Evolutionary conservation across 2,329 filamentous ascomycete genomes (phyloP), one percentile per base, ranked within the genome.

Genomic region (Hymenoscyphus salicellus): DNA sequence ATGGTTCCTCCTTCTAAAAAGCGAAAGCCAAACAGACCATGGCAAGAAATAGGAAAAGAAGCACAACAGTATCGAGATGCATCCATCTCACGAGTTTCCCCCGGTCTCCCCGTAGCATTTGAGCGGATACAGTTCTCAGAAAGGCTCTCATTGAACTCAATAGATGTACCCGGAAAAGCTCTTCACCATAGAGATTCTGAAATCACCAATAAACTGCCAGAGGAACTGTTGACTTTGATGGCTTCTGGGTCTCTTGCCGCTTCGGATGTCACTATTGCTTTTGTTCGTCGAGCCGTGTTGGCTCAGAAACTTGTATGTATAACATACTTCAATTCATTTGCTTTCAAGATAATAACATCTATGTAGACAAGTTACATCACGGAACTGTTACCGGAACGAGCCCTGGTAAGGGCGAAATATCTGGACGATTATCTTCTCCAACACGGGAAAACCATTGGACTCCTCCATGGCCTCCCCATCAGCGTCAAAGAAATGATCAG

Each of bases 401-500:
- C 70, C 16, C 62, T 72, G 26, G 62, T n/a, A 5, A 58, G 70
- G 59, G 70, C 69, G 7, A 68, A 67, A 33, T 70, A 70, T 56
- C 65, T 70, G 6, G 69, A 71, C 30, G 66, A 69, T 32, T 67
- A 65, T 14, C 46, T 68, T 5, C 30, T 55, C 3, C 23, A 58
- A 6, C 30, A 65, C 55, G 33, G 56, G 78, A 74, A 77, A 66
- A 74, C 81, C 0, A 68, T 83, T 2, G 87, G 87, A 0, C 86
- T 86, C 4, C 77, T 90, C 6, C 86, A 89, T 75, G 87, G 87
- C 1, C 75, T 86, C 0, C 84, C 84, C 0, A 78, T 86, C 26
- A 33, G 82, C 0, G 77, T 88, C 41, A 86, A 89, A 63, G 77
- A 85, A 74, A 84, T 84, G 62, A 71, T 83, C n/a, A 78, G 77